Evolutionary conservation across 306 rosid species (phyloP).

Genomic region (Medicago truncatula): MtrunA17r5.0-ANR NC_053043.1:33778501-33779000

Average conservation of each 20-base stretch:
- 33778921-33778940: conserved; percentile 90
- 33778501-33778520: conserved; percentile 17
- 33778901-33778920: conserved; percentile 93
- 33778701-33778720: too few relatives aligned
- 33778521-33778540: conserved; percentile 9
- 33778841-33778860: conserved; percentile 75
- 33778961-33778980: conserved; percentile 91
- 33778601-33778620: too few relatives aligned
- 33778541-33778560: too few relatives aligned
- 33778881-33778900: conserved; percentile 95
- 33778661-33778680: too few relatives aligned
- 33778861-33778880: conserved; percentile 86
- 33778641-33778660: too few relatives aligned
- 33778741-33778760: too few relatives aligned
- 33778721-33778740: too few relatives aligned
- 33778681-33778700: too few relatives aligned
- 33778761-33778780: too few relatives aligned
- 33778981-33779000: conserved; percentile 29
- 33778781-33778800: not conserved
- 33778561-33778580: too few relatives aligned
- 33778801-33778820: not conserved
- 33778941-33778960: conserved; percentile 84
- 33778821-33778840: not conserved
- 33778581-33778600: conserved; percentile 6
- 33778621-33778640: too few relatives aligned